Evolutionary conservation across 2,329 filamentous ascomycete species (phyloP), one percentile per base, ranked within the genome.

Genomic region (Diaporthe batatas): DNA sequence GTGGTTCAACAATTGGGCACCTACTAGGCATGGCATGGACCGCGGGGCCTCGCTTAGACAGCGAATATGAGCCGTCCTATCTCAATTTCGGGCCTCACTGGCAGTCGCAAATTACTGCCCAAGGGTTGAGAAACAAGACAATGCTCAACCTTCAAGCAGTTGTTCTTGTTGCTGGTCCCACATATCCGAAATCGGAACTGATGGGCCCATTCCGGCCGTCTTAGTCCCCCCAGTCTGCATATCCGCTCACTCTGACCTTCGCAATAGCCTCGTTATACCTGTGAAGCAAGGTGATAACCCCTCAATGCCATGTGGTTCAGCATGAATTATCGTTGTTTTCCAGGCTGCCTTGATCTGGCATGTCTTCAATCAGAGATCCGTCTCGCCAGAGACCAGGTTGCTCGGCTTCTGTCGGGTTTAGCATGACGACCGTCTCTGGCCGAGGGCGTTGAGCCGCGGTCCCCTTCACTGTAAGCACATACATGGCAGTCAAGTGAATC

Each of bases 401-500:
- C 36, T 68, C 73, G 73, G 73, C 64, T 74, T 74, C 51, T 73
- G 54, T 74, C 73, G 73, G 73, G 70, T 64, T 70, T 72, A 70
- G 58, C 18, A 70, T 70, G 58, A 68, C 59, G 44, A 67, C 67
- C 44, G 47, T 12, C 18, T 55, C 51, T 34, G 67, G 53, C 67
- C 62, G 47, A 69, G 64, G 47, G 49, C 55, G 29, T 54, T 67
- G 62, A 67, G 62, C 62, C 47, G 68, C 49, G 14, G 55, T 32
- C 16, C 39, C 14, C 39, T 42, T 6, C 18, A 42, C 14, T 18
- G 8, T 36, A 36, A 36, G 11, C 12, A 69, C 49, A 51, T 65
- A 29, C 51, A 53, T 39, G 34, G 25, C 11, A 59, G 1, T 34
- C 32, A 54, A 70, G 32, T 64, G 44, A 42, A 70, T 7, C 1